Conservation (phyloP, 805 yeast species). For the Candida arabinofermentans region DNA sequence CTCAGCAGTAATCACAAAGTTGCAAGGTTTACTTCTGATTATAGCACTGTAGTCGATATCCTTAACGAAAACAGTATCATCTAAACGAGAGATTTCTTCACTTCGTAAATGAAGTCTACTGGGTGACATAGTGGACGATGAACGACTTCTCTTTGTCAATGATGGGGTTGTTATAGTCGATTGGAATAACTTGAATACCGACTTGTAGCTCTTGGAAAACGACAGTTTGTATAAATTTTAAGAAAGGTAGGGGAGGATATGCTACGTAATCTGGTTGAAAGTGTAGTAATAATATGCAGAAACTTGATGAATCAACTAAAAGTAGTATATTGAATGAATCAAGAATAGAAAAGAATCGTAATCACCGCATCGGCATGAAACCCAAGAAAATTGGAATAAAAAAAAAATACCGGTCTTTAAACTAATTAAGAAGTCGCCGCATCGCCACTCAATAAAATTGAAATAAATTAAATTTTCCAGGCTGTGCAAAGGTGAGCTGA, state of each 20-base stretch:
- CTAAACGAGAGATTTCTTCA: slow-evolving; percentile 1
- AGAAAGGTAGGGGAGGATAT: too few relatives aligned
- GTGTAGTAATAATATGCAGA: too few relatives aligned
- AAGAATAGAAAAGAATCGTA: too few relatives aligned
- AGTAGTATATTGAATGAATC: too few relatives aligned
- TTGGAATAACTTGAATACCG: not conserved
- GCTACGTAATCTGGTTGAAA: too few relatives aligned
- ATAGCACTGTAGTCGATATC: slow-evolving; percentile 35
- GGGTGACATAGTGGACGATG: not conserved
- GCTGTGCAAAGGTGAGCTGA: too few relatives aligned
- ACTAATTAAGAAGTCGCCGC: not conserved
- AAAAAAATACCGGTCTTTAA: too few relatives aligned
- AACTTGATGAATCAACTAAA: too few relatives aligned
- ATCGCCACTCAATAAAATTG: not conserved
- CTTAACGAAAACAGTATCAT: slow-evolving; percentile 45
- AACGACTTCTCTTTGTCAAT: not conserved
- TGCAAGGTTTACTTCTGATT: slow-evolving; percentile 7
- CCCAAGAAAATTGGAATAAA: not conserved
- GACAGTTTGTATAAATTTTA: slow-evolving; percentile 1
- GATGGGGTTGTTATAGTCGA: slow-evolving; percentile 1
- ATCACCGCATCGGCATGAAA: too few relatives aligned
- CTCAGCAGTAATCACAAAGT: slow-evolving; percentile 38
- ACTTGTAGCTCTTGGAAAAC: slow-evolving; percentile 1
- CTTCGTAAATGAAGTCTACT: not conserved
- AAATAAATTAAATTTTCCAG: not conserved